Conservation (phyloP, 164 flowering plant species). For the Annona cherimola region DNA sequence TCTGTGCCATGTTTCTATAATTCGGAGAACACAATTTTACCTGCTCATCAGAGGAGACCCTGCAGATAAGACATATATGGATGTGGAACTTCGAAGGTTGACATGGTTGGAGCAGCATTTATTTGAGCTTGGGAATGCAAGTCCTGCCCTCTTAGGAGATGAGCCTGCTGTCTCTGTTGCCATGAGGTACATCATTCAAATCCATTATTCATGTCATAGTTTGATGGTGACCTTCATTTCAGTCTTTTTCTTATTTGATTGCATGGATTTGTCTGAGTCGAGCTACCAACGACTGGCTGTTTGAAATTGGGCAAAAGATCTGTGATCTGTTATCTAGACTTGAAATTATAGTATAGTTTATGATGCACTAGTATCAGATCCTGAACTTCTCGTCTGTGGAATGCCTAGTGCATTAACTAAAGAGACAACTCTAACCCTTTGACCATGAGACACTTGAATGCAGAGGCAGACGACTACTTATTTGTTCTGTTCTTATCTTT, state of each 20-base stretch:
- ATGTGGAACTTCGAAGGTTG: conserved; percentile 91
- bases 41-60: conserved; percentile 83
- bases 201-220: neutral
- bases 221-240: neutral
- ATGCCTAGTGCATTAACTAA: neutral
- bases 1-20: conserved; percentile 80
- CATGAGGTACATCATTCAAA: conserved; percentile 52
- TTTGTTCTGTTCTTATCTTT: neutral
- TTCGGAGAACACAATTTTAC: conserved; percentile 89
- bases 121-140: conserved; percentile 77
- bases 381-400: neutral
- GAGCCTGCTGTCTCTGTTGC: conserved; percentile 67
- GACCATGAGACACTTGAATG: neutral
- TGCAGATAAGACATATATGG: conserved; percentile 95
- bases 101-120: conserved; percentile 88
- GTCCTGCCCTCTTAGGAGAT: conserved; percentile 68
- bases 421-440: neutral
- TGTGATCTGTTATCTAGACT: neutral
- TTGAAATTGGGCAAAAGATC: neutral
- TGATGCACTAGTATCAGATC: neutral
- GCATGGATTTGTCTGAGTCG: neutral
- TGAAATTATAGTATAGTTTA: neutral
- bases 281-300: neutral
- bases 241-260: neutral
- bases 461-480: neutral